phyloP scores from a whole-genome alignment of 768 basidiomycete species.

The Cystobasidium onofrii region DNA sequence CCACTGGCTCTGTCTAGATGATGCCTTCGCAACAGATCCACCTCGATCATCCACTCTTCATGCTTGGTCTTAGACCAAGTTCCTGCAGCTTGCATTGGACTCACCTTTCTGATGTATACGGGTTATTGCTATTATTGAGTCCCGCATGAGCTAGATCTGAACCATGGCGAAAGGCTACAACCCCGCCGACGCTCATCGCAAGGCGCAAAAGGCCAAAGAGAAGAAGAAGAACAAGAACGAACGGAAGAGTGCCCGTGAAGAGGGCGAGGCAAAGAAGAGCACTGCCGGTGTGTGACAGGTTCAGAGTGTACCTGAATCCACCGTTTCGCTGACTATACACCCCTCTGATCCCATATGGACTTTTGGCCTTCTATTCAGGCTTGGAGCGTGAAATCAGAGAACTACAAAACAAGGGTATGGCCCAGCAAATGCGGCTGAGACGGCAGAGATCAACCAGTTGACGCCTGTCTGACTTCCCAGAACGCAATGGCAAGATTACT shows the following conservation, averaged over 20 bases:
- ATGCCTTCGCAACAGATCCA: too few relatives aligned
- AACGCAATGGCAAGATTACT: conserved; percentile 36
- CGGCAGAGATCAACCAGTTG: not conserved
- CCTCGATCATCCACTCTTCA: not conserved
- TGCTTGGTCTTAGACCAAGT: not conserved
- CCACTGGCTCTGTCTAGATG: not conserved
- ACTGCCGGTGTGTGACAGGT: conserved; percentile 20
- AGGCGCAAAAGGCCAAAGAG: conserved; percentile 86
- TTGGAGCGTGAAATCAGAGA: conserved; percentile 65
- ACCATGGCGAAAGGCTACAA: conserved; percentile 77
- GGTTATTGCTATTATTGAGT: too few relatives aligned
- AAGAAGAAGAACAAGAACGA: conserved; percentile 93
- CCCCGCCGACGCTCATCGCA: conserved; percentile 93
- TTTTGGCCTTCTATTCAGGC: conserved; percentile 50
- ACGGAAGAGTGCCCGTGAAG: conserved; percentile 70
- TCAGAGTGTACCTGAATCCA: conserved; percentile 12
- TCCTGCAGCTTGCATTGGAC: too few relatives aligned
- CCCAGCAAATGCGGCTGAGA: too few relatives aligned
- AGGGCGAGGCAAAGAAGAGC: conserved; percentile 82
- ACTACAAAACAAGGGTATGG: conserved; percentile 41
- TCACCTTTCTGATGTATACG: too few relatives aligned
- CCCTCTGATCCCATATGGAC: not conserved
- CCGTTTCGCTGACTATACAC: not conserved
- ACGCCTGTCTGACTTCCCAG: conserved; percentile 13
- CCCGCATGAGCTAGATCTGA: not conserved